Percentiles rank a stretch among this genome's conserved stretches.
Evolutionary conservation across 306 rosid species (phyloP).

Genomic region (Acacia confusa): DNA sequence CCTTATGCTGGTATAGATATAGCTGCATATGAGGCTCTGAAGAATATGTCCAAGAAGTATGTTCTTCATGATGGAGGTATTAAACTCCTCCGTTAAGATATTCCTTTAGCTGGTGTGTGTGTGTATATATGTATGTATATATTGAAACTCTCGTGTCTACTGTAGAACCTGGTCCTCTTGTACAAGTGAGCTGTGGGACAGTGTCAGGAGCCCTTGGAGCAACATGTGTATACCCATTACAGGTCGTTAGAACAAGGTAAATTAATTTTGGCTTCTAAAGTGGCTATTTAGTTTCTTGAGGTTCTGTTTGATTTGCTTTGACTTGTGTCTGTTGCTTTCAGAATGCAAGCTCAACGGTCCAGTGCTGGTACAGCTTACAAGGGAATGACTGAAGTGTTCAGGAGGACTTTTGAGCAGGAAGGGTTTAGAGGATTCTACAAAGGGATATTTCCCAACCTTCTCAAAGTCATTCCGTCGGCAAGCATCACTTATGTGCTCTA

Average conservation of each 20-base stretch:
- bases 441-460: conserved; percentile 88
- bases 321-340: conserved; percentile 27
- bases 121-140: not conserved
- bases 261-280: not conserved
- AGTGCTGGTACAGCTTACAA: conserved; percentile 31
- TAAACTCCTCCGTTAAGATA: not conserved
- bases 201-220: conserved; percentile 79
- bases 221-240: conserved; percentile 76
- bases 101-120: not conserved
- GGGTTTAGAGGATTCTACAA: conserved; percentile 73
- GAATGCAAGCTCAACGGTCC: conserved; percentile 73
- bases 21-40: conserved; percentile 84
- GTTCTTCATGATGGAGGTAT: conserved; percentile 54
- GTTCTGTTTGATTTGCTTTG: not conserved
- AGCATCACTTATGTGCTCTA: conserved; percentile 90
- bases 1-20: conserved; percentile 97
- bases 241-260: conserved; percentile 79
- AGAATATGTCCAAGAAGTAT: conserved; percentile 82
- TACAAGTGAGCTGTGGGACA: conserved; percentile 76
- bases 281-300: not conserved
- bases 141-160: conserved; percentile 28
- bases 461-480: conserved; percentile 93
- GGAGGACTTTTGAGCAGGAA: conserved; percentile 59
- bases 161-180: conserved; percentile 71
- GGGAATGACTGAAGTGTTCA: conserved; percentile 71